Evolutionary conservation across 2,329 filamentous ascomycete genomes (phyloP), one percentile per base, ranked within the genome.

Genomic region (Claviceps humidiphila): DNA sequence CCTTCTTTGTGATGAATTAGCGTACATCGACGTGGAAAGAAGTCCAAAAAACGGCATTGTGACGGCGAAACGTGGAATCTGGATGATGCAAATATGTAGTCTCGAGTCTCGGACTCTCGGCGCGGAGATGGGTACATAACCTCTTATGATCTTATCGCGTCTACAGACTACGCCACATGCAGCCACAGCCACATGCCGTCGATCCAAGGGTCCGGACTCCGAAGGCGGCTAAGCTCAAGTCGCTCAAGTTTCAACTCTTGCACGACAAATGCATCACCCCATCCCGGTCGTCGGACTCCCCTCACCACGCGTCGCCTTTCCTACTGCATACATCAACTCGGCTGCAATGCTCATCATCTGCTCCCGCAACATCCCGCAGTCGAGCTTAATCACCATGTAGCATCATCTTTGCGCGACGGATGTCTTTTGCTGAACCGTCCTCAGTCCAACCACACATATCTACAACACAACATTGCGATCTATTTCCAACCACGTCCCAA

Each of bases 371-470:
- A 17, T 42, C 20, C 17, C 7, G 42, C 38, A 9, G 14, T n/a
- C 30, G 4, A 51, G 30, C 16, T 41, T 20, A n/a, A 49, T 51
- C 49, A 49, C 14, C 52, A 54, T 54, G 52, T 54, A 54, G 52
- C 40, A 37, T 50, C 49, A 44, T 48, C 44, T 24, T 44, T 43
- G 9, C n/a, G n/a, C 34, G 44, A 20, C 49, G 30, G 8, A 30
- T 53, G 39, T 49, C 16, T 26, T 46, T 34, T 40, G 42, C 34
- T 40, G 24, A 24, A 14, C 34, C 43, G 40, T n/a, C 34, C 16
- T 41, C 37, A 14, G 3, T 42, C 24, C 39, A 16, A 20, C 34
- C 22, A 39, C 26, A 20, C 16, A 44, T n/a, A 39, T 9, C 17
- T 38, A 26, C n/a, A n/a, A 30, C 8, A 42, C 24, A 26, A 46